Evolutionary conservation across 345 rosid genomes (phyloP).

Genomic region (Lenwebbia sp.): DNA sequence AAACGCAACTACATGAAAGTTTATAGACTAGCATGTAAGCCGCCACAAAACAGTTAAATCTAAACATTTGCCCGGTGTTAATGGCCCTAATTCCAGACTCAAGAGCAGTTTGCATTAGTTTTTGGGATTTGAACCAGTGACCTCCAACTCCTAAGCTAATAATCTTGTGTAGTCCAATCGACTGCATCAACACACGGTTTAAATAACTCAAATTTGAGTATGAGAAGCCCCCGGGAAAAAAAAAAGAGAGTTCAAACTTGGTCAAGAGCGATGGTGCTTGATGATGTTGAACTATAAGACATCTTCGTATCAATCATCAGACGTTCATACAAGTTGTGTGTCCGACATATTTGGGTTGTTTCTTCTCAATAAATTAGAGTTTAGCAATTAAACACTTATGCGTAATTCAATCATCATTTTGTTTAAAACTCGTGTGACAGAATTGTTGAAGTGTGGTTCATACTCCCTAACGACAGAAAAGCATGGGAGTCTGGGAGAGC

Average conservation of each 20-base stretch:
- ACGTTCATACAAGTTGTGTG: not conserved
- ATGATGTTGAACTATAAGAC: not conserved
- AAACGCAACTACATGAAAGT: not conserved
- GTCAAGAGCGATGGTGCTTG: not conserved
- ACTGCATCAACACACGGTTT: not conserved
- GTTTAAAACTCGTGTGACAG: not conserved
- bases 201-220: not conserved
- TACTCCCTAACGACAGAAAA: no score
- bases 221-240: not conserved
- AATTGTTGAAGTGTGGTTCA: no score
- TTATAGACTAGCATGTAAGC: not conserved
- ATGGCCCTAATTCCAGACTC: not conserved
- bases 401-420: not conserved
- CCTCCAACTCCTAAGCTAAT: not conserved
- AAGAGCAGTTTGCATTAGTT: not conserved
- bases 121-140: not conserved
- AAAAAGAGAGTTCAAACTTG: not conserved
- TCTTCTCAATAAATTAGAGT: not conserved
- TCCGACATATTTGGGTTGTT: not conserved
- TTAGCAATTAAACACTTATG: not conserved
- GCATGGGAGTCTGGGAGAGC: no score
- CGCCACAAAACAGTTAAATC: not conserved
- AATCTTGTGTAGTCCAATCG: not conserved
- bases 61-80: not conserved
- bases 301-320: not conserved